Conservation (phyloP, 2,329 filamentous ascomycete species). For the Colletotrichum truncatum region DNA sequence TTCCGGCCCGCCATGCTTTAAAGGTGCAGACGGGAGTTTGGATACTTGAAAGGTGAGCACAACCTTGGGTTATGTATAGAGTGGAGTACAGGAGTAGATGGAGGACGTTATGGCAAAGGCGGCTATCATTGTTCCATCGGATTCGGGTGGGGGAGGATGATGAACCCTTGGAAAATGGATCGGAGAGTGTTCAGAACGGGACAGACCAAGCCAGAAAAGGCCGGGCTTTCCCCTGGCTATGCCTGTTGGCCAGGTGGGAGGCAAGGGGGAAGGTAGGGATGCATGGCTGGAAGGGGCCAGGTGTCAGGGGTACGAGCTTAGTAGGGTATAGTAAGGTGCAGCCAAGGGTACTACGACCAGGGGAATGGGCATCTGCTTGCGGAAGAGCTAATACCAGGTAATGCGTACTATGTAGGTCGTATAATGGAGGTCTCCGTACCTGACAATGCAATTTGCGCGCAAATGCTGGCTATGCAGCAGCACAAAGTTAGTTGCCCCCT, state of each 20-base stretch:
- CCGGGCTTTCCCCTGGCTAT: conserved; percentile 14
- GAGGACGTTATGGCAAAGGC: conserved; percentile 19
- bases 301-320: background rate
- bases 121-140: conserved; percentile 19
- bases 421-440: background rate
- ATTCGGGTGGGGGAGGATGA: conserved; percentile 11
- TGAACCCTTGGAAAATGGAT: conserved; percentile 30
- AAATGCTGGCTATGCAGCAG: conserved; percentile 1
- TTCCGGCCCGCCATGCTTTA: no score
- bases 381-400: background rate
- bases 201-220: conserved; percentile 19
- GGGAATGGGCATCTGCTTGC: background rate
- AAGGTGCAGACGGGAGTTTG: background rate
- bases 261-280: conserved; percentile 25
- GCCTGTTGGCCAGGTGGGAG: conserved; percentile 23
- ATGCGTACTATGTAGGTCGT: no score
- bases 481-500: background rate
- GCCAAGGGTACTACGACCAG: background rate
- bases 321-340: background rate
- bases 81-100: background rate
- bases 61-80: background rate
- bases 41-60: background rate
- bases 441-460: conserved; percentile 4
- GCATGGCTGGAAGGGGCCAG: conserved; percentile 21
- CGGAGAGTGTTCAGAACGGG: conserved; percentile 16